These are phyloP conservation scores for Casaregolazyma suthepensis DNA, from an alignment of 1,139 yeast species.

Conservation along the genomic window DNA sequence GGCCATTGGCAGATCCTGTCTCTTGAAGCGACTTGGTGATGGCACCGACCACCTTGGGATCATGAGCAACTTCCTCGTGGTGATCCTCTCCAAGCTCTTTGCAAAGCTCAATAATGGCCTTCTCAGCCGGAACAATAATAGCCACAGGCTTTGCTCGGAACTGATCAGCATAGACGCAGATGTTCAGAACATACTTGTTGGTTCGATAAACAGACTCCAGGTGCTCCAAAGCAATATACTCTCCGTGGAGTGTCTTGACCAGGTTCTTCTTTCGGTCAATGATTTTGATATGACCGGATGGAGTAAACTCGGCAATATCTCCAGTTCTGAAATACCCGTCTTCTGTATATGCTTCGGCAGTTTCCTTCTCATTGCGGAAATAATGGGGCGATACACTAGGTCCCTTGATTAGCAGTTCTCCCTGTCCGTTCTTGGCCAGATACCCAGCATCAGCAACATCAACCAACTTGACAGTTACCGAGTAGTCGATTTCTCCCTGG, in stretches of 20 bases:
- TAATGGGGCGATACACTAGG: conserved; percentile 67
- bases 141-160: conserved; percentile 85
- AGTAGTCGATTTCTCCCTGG: conserved; percentile 77
- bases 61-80: conserved; percentile 49
- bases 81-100: conserved; percentile 46
- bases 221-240: conserved; percentile 94
- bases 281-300: conserved; percentile 69
- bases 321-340: conserved; percentile 98
- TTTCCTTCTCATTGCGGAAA: conserved; percentile 78
- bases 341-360: conserved; percentile 63
- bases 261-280: conserved; percentile 95
- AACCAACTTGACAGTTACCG: conserved; percentile 80
- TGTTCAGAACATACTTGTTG: conserved; percentile 64
- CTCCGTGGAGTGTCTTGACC: conserved; percentile 95
- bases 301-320: conserved; percentile 92
- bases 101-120: conserved; percentile 55
- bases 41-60: conserved; percentile 50
- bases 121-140: conserved; percentile 76
- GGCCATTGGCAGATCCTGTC: conserved; percentile 77
- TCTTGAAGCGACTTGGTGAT: conserved; percentile 55
- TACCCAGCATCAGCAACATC: conserved; percentile 94
- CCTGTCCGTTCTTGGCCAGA: conserved; percentile 84
- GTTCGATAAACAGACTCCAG: conserved; percentile 79
- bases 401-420: conserved; percentile 83
- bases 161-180: conserved; percentile 92